These are phyloP conservation scores for Endogone sp. DNA, from an alignment of 192 early-diverging fungal genomes.

Conservation along the genomic window DNA sequence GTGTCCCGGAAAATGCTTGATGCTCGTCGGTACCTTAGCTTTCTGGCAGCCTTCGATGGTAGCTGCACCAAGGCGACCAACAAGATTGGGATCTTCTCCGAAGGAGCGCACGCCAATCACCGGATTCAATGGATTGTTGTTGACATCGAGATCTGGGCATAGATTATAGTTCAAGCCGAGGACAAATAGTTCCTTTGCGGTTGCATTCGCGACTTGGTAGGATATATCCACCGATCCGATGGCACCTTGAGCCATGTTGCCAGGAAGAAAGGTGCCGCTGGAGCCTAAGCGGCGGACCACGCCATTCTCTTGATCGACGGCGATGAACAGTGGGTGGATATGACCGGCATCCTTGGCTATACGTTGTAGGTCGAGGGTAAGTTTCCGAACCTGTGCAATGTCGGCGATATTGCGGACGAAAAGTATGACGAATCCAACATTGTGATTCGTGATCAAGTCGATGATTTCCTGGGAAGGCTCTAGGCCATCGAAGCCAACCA, in stretches of 20 bases:
- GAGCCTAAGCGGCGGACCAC: slow-evolving; percentile 31
- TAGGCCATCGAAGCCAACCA: slow-evolving; percentile 29
- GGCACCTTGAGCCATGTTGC: slow-evolving; percentile 35
- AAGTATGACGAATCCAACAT: slow-evolving; percentile 30
- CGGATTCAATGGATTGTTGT: slow-evolving; percentile 36
- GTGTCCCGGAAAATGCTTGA: slow-evolving; percentile 39
- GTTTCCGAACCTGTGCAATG: slow-evolving; percentile 16
- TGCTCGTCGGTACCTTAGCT: slow-evolving; percentile 19
- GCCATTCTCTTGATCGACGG: slow-evolving; percentile 36
- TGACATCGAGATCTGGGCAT: slow-evolving; percentile 32
- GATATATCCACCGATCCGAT: slow-evolving; percentile 17
- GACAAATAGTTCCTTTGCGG: slow-evolving; percentile 19
- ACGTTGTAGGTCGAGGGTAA: slow-evolving; percentile 19
- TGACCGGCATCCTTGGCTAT: slow-evolving; percentile 28
- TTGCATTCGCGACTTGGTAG: slow-evolving; percentile 18
- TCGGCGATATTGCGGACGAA: slow-evolving; percentile 34
- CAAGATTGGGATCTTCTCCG: slow-evolving; percentile 27
- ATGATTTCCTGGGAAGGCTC: slow-evolving; percentile 26
- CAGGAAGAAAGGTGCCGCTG: slow-evolving; percentile 31
- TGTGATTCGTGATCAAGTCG: slow-evolving; percentile 28
- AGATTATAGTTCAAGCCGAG: slow-evolving; percentile 37
- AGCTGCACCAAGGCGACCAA: slow-evolving; percentile 22
- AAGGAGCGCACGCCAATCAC: slow-evolving; percentile 38
- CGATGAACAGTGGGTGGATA: slow-evolving; percentile 25
- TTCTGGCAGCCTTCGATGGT: slow-evolving; percentile 25